These are phyloP conservation scores for Fusarium sp. DNA, from an alignment of 2,329 filamentous ascomycete species.

Conservation along the genomic window DNA sequence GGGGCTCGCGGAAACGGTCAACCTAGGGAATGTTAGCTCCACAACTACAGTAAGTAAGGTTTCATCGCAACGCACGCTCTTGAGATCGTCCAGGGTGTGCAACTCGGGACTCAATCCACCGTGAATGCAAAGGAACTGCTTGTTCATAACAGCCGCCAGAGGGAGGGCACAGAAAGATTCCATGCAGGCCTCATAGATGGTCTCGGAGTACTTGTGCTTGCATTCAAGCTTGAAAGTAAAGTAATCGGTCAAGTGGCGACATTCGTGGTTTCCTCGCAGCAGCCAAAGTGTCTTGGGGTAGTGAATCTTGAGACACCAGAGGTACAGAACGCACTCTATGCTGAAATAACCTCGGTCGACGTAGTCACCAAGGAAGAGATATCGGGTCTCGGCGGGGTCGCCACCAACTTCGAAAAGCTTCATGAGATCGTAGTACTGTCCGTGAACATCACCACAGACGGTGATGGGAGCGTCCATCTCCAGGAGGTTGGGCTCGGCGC, in stretches of 20 bases:
- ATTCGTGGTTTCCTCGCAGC: conserved; percentile 97
- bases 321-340: conserved; percentile 97
- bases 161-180: conserved; percentile 96
- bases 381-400: conserved; percentile 94
- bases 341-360: conserved; percentile 99
- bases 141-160: conserved; percentile 98
- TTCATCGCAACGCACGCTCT: conserved; percentile 70
- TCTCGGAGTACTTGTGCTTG: conserved; percentile 99
- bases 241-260: conserved; percentile 98
- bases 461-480: conserved; percentile 99
- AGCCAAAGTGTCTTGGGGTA: conserved; percentile 98
- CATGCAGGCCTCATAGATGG: conserved; percentile 96
- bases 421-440: conserved; percentile 99
- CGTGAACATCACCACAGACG: conserved; percentile 97
- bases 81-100: conserved; percentile 93
- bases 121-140: conserved; percentile 99
- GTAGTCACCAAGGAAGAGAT: conserved; percentile 97
- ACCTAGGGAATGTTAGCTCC: conserved; percentile 66
- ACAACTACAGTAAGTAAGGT: neutral
- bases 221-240: conserved; percentile 99
- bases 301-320: conserved; percentile 99
- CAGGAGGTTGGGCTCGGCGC: conserved; percentile 90
- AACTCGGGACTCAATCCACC: conserved; percentile 95
- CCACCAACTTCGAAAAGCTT: conserved; percentile 99
- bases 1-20: conserved; percentile 96